These are phyloP conservation scores for Isoetes engelmannii DNA, from an alignment of 83 land plant genomes.

Conservation along the genomic window DNA sequence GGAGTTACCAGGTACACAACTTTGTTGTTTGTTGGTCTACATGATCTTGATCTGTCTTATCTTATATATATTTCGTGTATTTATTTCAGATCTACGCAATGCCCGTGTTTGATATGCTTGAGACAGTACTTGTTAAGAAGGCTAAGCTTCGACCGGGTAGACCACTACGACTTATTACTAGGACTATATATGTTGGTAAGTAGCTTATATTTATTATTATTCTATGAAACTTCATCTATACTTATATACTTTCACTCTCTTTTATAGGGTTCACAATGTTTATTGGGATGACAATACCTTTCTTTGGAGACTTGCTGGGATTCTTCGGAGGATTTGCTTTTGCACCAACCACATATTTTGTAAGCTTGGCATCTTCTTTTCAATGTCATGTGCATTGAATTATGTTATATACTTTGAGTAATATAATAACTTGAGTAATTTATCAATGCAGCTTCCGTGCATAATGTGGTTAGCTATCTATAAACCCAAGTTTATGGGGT, in stretches of 20 bases:
- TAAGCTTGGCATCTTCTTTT: not conserved
- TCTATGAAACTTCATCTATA: too few relatives aligned
- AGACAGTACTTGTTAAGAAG: slow-evolving; percentile 13
- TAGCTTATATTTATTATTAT: not conserved
- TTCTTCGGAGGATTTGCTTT: slow-evolving; percentile 16
- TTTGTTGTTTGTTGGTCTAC: not conserved
- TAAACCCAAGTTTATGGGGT: not conserved
- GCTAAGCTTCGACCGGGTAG: slow-evolving; percentile 1
- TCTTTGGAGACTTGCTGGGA: slow-evolving; percentile 13
- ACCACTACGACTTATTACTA: not conserved
- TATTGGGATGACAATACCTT: slow-evolving; percentile 11
- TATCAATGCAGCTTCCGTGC: slow-evolving; percentile 8
- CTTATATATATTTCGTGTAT: not conserved
- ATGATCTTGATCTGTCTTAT: not conserved
- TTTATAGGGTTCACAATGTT: slow-evolving; percentile 5
- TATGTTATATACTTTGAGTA: not conserved
- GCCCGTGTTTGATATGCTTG: slow-evolving; percentile 14
- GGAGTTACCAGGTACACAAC: slow-evolving; percentile 46
- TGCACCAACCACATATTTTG: slow-evolving; percentile 12
- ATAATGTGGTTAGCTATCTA: slow-evolving; percentile 13
- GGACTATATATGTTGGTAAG: slow-evolving; percentile 9
- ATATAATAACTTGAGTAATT: not conserved
- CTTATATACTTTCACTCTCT: not conserved
- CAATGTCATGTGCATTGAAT: not conserved
- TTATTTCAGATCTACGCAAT: slow-evolving; percentile 8